Percentiles rank a stretch among this genome's conserved stretches.
Conservation (phyloP, 345 rosid species). For the Hevea brasiliensis region DNA sequence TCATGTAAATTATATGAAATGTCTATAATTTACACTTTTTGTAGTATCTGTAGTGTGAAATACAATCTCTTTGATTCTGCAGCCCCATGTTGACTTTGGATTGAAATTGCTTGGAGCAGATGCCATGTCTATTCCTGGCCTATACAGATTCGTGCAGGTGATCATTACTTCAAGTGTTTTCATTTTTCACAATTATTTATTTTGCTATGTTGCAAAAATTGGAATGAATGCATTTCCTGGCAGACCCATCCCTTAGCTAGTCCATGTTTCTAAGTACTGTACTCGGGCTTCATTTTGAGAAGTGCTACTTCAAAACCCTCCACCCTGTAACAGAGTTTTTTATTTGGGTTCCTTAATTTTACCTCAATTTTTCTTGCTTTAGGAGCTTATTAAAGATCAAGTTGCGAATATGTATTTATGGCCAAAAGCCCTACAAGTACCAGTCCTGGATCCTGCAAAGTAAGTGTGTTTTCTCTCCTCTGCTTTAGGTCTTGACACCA, state of each 20-base stretch:
- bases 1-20: neutral
- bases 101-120: slow-evolving; percentile 90
- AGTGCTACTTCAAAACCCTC: neutral
- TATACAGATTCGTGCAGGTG: slow-evolving; percentile 94
- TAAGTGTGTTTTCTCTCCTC: slow-evolving; percentile 27
- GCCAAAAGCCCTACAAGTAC: slow-evolving; percentile 83
- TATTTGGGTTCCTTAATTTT: neutral
- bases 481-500: neutral
- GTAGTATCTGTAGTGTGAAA: neutral
- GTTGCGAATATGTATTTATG: slow-evolving; percentile 95
- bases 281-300: neutral
- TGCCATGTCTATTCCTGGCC: slow-evolving; percentile 95
- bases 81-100: slow-evolving; percentile 99
- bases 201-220: neutral
- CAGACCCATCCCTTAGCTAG: neutral
- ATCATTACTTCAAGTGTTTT: too few relatives aligned
- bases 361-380: neutral
- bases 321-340: neutral
- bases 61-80: slow-evolving; percentile 25
- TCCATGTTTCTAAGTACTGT: neutral
- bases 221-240: too few relatives aligned
- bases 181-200: too few relatives aligned
- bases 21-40: neutral
- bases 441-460: slow-evolving; percentile 79
- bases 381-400: slow-evolving; percentile 96